Percentiles rank a stretch among this genome's conserved stretches.
Evolutionary conservation across 2,329 filamentous ascomycete genomes (phyloP).

Genomic region (Exserohilum turcica): DNA sequence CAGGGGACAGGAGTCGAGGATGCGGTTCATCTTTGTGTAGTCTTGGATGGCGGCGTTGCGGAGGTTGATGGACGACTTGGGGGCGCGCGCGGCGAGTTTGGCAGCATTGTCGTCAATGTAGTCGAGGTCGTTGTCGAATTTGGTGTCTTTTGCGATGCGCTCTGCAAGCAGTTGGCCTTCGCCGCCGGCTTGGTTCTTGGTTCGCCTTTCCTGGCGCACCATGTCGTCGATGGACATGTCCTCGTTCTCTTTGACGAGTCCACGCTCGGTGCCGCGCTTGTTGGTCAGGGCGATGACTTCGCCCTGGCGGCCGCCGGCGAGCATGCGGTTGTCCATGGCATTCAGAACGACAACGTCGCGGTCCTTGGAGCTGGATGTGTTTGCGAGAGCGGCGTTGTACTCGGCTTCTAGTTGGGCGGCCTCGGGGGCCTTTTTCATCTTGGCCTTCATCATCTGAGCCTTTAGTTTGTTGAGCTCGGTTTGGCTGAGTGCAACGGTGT

Average conservation of each 20-base stretch:
- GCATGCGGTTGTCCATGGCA: constrained; percentile 86
- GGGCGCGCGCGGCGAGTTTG: constrained; percentile 83
- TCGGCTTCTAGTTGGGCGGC: constrained; percentile 77
- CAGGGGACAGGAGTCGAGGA: constrained; percentile 84
- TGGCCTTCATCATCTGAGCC: constrained; percentile 95
- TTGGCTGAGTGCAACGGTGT: constrained; percentile 67
- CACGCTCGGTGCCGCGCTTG: constrained; percentile 82
- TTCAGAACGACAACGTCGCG: constrained; percentile 78
- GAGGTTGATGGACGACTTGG: constrained; percentile 85
- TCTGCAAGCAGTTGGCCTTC: constrained; percentile 85
- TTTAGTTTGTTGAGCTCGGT: constrained; percentile 86
- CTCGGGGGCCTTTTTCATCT: constrained; percentile 77
- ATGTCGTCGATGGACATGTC: constrained; percentile 98
- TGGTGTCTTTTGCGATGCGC: constrained; percentile 88
- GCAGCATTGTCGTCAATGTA: constrained; percentile 97
- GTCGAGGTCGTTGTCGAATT: constrained; percentile 89
- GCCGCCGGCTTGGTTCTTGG: constrained; percentile 74
- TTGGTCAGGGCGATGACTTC: constrained; percentile 81
- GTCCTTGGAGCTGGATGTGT: constrained; percentile 62
- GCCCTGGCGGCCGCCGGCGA: constrained; percentile 73
- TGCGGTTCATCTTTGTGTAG: constrained; percentile 85
- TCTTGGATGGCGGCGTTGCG: constrained; percentile 86
- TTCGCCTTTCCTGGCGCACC: constrained; percentile 91
- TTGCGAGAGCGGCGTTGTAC: constrained; percentile 76
- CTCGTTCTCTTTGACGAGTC: constrained; percentile 85